These are phyloP conservation scores for Fragaria nilgerrensis DNA, from an alignment of 306 rosid species.

Conservation along the genomic window DNA sequence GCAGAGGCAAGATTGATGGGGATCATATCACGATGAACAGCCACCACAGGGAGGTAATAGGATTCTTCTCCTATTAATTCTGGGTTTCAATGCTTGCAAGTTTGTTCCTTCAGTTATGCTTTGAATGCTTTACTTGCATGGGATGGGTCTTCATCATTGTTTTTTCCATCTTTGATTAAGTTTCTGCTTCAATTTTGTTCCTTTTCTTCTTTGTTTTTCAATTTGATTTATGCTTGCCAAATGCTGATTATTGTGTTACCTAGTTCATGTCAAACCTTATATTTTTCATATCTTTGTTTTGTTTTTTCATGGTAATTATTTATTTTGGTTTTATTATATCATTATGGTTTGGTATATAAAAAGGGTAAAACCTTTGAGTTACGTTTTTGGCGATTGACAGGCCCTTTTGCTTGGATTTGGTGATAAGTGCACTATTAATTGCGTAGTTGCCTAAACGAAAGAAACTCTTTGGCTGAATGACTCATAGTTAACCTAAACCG, in stretches of 20 bases:
- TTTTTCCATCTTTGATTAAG: not conserved
- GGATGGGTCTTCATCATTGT: not conserved
- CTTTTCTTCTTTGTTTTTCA: not conserved
- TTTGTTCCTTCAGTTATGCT: not conserved
- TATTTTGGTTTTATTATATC: not conserved
- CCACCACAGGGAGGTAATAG: conserved; percentile 65
- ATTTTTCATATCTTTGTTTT: not conserved
- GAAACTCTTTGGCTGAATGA: not conserved
- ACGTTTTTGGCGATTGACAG: not conserved
- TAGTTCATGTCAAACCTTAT: not conserved
- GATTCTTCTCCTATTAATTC: not conserved
- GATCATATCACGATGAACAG: conserved; percentile 39
- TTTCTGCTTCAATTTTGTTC: not conserved
- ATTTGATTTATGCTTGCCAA: not conserved
- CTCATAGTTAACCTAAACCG: not conserved
- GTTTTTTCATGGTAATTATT: not conserved
- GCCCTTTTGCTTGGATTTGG: not conserved
- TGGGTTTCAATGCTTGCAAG: conserved; percentile 3
- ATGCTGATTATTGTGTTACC: not conserved
- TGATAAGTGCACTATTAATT: conserved; percentile 7
- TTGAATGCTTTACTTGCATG: not conserved
- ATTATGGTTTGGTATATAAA: not conserved
- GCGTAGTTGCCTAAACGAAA: not conserved
- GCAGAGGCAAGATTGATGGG: conserved; percentile 73
- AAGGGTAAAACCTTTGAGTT: not conserved